These are phyloP conservation scores for Ensete ventricosum DNA, from an alignment of 176 grass and related monocot genomes.

Conservation along the genomic window DNA sequence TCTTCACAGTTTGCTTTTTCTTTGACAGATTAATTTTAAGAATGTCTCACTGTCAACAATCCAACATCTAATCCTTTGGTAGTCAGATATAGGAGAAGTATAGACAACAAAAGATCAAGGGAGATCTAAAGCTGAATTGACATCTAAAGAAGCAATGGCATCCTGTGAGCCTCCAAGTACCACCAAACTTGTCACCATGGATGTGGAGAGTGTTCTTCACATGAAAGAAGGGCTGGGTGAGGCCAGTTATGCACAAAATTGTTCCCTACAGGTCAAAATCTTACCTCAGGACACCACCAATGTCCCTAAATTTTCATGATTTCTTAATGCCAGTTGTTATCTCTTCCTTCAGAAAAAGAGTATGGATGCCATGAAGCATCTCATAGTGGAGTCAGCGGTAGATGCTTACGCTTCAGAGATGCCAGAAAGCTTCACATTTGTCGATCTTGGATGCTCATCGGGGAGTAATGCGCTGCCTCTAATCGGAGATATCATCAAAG, in stretches of 20 bases:
- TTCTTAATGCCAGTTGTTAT: too few relatives aligned
- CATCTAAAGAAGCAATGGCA: conserved; percentile 31
- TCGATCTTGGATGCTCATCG: conserved; percentile 85
- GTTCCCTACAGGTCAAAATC: conserved; percentile 66
- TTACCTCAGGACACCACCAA: not conserved
- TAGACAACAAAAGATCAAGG: too few relatives aligned
- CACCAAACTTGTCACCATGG: conserved; percentile 41
- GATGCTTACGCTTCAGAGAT: conserved; percentile 56
- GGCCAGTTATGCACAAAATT: conserved; percentile 90
- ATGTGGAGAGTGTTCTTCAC: conserved; percentile 82
- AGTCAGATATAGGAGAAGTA: too few relatives aligned
- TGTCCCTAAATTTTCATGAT: not conserved
- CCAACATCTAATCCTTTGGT: too few relatives aligned
- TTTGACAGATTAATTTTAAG: too few relatives aligned
- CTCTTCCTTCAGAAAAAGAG: conserved; percentile 51
- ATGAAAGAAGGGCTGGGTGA: conserved; percentile 94
- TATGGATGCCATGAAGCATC: conserved; percentile 58
- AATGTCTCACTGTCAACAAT: too few relatives aligned
- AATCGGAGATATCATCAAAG: conserved; percentile 57
- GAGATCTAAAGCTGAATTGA: too few relatives aligned
- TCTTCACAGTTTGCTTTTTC: too few relatives aligned
- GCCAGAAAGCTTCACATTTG: conserved; percentile 62
- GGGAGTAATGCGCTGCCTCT: conserved; percentile 77
- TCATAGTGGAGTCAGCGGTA: conserved; percentile 51
- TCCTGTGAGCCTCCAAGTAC: conserved; percentile 50